Evolutionary conservation across 73 alveolate species (phyloP).

Genomic region (Paramecium caudatum): DNA sequence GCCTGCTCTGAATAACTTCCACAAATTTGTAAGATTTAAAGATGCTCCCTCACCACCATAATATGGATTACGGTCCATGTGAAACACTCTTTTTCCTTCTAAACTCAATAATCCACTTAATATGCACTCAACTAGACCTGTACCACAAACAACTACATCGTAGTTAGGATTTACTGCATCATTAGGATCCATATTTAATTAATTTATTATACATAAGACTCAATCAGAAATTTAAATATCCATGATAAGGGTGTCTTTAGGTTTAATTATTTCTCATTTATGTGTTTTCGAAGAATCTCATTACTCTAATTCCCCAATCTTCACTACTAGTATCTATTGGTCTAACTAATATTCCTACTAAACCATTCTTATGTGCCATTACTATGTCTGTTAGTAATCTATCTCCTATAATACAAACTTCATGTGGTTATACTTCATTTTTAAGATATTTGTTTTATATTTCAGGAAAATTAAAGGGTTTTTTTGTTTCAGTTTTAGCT

Average conservation of each 20-base stretch:
- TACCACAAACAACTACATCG: slow-evolving; percentile 97
- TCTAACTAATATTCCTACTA: slow-evolving; percentile 19
- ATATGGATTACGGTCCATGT: slow-evolving; percentile 96
- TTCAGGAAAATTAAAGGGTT: slow-evolving; percentile 36
- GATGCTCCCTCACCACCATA: slow-evolving; percentile 98
- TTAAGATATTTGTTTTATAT: not conserved
- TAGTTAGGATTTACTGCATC: slow-evolving; percentile 67
- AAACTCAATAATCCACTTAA: slow-evolving; percentile 95
- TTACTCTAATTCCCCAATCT: not conserved
- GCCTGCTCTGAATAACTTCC: slow-evolving; percentile 94
- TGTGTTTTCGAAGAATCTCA: not conserved
- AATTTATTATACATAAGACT: not conserved
- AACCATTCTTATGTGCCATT: slow-evolving; percentile 44
- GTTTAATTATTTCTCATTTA: not conserved
- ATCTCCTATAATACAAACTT: slow-evolving; percentile 61
- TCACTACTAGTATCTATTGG: slow-evolving; percentile 40
- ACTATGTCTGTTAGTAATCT: slow-evolving; percentile 50
- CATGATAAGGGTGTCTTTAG: slow-evolving; percentile 2
- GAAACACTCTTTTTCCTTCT: slow-evolving; percentile 93
- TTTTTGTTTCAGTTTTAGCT: not conserved
- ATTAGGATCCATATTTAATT: slow-evolving; percentile 45
- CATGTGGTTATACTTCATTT: not conserved
- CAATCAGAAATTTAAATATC: not conserved
- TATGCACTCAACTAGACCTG: slow-evolving; percentile 99
- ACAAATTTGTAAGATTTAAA: slow-evolving; percentile 96